Base-by-base conservation (phyloP, 2,329 filamentous ascomycete species). In the Delphinella strobiligena region DNA sequence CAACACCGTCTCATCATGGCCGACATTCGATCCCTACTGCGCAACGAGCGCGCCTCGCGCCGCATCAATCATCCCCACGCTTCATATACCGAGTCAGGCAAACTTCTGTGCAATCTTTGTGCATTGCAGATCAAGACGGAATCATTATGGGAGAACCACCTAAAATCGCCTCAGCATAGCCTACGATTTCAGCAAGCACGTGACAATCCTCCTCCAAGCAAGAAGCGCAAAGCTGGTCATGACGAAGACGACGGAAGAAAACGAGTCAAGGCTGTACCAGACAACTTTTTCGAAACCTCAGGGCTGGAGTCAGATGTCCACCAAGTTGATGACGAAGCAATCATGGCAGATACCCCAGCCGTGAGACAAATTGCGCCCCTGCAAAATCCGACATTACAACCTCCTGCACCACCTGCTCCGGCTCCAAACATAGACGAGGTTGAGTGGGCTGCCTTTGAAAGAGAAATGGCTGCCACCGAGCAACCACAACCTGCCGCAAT, bases 391-490 rank as follows among this genome's bases (percentile, higher is more conserved):
- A 24, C 31, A 4, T 9, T 34, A 31, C 30, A 18, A 22, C 19
- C 37, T 4, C 5, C 14, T 33, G 18, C 19, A 24, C 18, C 32
- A 10, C 24, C 19, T 8, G 18, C 37, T 14, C 29, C 27, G 17
- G 33, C 19, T 8, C 16, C 33, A 29, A 37, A 40, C 19, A 32
- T 84, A 7, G 77, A 88, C 54, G 84, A 93, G 53, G 75, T 80
- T 39, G 83, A 91, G 60, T 91, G 83, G 82, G 81, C 83, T 2
- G 83, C 84, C 7, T 93, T 93, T 54, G 81, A 94, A 56, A 82
- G 82, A 2, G 84, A 93, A 39, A 78, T 93, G 40, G 80, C 77
- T 5, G 48, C 47, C 14, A 41, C 55, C 35, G 54, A 56, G 38
- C 29, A 32, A 31, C 40, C 38, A 14, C 54, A 54, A 15, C 38